Evolutionary conservation across 768 basidiomycete genomes (phyloP), one percentile per base, ranked within the genome.

Genomic region (Multifurca ochricompacta): DNA sequence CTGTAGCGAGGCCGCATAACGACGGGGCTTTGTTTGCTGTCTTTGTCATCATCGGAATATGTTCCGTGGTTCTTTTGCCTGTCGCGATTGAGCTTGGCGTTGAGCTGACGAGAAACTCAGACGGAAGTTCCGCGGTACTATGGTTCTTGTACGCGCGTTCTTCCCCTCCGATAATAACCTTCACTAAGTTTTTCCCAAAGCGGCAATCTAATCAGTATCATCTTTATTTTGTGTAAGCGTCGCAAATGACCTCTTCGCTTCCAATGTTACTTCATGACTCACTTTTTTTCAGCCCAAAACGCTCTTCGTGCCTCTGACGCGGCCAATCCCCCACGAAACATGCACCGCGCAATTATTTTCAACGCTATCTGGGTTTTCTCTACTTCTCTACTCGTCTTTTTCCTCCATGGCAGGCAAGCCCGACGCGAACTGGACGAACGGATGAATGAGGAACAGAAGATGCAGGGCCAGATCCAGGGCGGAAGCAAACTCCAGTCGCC

Each of bases 61-160:
- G 75, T 43, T 81, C 82, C 3, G 59, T 92, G 52, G 77, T 81
- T 2, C 76, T 92, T 70, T 75, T 93, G 2, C 88, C 90, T 1
- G 74, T 91, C 28, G 81, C 73, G 1, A 70, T 93, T 52, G 90
- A 93, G 64, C 77, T 93, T 19, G 83, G 78, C 13, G 85, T 82
- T 35, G 91, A 93, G 66, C 65, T 91, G 19, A 89, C 89, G 6
- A 74, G 86, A 53, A 90, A 88, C 63, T 78, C 88, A 1, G 86
- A 89, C 53, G 81, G 78, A 1, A 89, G 87, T 55, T 77, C 87
- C 0, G 84, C 88, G 0, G 65, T 89, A 25, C 63, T 91, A 21
- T 92, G 89, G 88, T 82, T 82, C 68, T 70, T 72, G 84, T 87
- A 64, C 53, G 82, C 73, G 14, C 16, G 10, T 19, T 27, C 6